Conservation (phyloP, 176 grass and related monocot genomes). For the maize (Zea mays) region Zm-B73-REFERENCE-NAM-5.0 NC_050099.1:249557001-249557500, state of each 20-base stretch:
- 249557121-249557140: slow-evolving; percentile 53
- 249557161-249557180: slow-evolving; percentile 61
- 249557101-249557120: slow-evolving; percentile 62
- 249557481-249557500: neutral
- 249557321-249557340: slow-evolving; percentile 62
- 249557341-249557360: slow-evolving; percentile 63
- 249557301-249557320: slow-evolving; percentile 64
- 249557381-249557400: slow-evolving; percentile 85
- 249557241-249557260: neutral
- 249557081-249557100: neutral
- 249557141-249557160: slow-evolving; percentile 70
- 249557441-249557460: neutral
- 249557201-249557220: neutral
- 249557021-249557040: neutral
- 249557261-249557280: neutral
- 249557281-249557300: slow-evolving; percentile 51
- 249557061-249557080: slow-evolving; percentile 14
- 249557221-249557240: neutral
- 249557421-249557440: slow-evolving; percentile 73
- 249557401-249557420: slow-evolving; percentile 92
- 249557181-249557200: slow-evolving; percentile 66
- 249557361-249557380: slow-evolving; percentile 72
- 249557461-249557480: neutral
- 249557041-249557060: neutral
- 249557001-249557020: neutral